Evolutionary conservation across 176 grass and related monocot species (phyloP), one percentile per base, ranked within the genome.

Genomic region (Microstegium vimineum): DNA sequence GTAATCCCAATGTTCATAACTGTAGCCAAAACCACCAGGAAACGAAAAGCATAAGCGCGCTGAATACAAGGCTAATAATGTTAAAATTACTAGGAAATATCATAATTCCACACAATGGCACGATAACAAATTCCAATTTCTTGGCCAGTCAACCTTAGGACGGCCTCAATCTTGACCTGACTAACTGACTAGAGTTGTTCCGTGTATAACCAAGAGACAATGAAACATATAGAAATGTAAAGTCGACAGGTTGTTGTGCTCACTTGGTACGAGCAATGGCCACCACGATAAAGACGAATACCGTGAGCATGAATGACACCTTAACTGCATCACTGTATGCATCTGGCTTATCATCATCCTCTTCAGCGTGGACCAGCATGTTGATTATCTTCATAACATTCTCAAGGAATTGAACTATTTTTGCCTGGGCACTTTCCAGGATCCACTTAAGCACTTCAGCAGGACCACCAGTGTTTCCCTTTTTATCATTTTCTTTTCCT

Each of bases 201-300:
- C 69, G 45, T 51, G 54, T 52, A 83, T 42, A 86, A 63, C 82
- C 81, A 43, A 77, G 52, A 77, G 66, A 45, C 20, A 66, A 87
- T 16, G 18, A 45, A 84, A 85, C 69, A 70, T 42, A 49, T 4
- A 76, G 61, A 77, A 89, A 87, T 86, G 76, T 86, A 90, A 90
- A 78, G 83, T 98, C 92, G 86, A 74, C 92, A 46, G 86, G 81
- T 98, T 87, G 65, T 93, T 81, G 82, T 95, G 90, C 84, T 83
- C 79, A 90, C 67, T 88, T 76, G 70, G 83, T 74, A 77, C 92
- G 92, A 86, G 92, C 84, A 83, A 94, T 69, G 82, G 87, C 81
- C 77, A 97, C 90, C 67, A 97, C 80, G 41, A 94, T 87, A 36
- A 97, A 91, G 73, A 97, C 62, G 37, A 97, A 92, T 70, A 94